Evolutionary conservation across 108 stramenopile species (phyloP), one percentile per base, ranked within the genome.

Genomic region (Cyclotella atomus): DNA sequence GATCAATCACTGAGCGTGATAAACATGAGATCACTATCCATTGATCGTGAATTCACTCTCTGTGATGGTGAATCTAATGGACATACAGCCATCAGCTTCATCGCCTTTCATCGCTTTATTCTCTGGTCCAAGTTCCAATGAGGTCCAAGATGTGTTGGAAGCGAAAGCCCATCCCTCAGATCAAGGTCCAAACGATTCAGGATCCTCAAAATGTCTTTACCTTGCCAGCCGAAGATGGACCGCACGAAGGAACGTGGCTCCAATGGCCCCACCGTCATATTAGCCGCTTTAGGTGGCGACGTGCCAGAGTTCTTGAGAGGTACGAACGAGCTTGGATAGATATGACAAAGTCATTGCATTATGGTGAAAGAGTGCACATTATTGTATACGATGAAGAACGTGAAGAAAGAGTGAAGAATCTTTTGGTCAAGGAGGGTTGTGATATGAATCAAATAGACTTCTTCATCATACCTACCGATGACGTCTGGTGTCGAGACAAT

Each of bases 401-500:
- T 38, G 16, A 53, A 23, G 38, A 43, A 7, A 57, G 77, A 14
- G 70, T 79, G 16, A 12, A 60, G 45, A 12, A 24, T 19, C 10
- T 64, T 4, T 61, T 84, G 32, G 28, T 52, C 14, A 44, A 61
- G 17, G 20, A 41, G 9, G 73, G 64, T 16, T 34, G 24, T 55
- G 67, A 77, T 55, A 73, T 77, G 65, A 35, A 57, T 10, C 54
- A 65, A 27, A 45, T 84, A 25, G 63, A 59, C 60, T 84, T 84
- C 59, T 75, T 49, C 23, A 29, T 32, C 6, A 52, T 25, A 34
- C 52, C 33, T 21, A 79, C 78, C 23, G 78, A 84, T 52, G 83
- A 84, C 59, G 83, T 84, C 30, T 84, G 83, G 83, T 43, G 79
- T n/a, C 77, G 83, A n/a, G 83, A 84, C 78, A 84, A 84, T 76